These are phyloP conservation scores for Abrus pulchellus DNA, from an alignment of 306 rosid genomes.

Conservation along the genomic window DNA sequence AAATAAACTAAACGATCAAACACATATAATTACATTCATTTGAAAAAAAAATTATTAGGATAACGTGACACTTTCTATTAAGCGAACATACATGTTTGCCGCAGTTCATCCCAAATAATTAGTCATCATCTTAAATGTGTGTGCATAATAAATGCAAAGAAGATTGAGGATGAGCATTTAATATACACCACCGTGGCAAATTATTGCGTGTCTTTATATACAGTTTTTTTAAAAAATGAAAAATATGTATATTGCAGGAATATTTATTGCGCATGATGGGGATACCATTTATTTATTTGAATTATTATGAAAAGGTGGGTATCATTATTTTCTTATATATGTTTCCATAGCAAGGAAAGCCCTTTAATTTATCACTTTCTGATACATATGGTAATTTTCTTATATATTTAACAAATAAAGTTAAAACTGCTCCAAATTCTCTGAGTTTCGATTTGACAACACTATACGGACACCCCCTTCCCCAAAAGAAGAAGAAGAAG, in stretches of 20 bases:
- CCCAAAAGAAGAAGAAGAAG: background rate
- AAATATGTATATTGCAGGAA: background rate
- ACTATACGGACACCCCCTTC: background rate
- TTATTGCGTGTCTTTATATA: conserved; percentile 50
- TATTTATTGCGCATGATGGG: conserved; percentile 47
- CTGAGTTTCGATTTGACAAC: background rate
- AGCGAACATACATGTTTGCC: background rate
- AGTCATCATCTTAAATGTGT: conserved; percentile 43
- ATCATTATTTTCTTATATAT: background rate
- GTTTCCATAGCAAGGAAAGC: background rate
- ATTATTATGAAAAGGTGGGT: background rate
- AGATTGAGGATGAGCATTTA: conserved; percentile 53
- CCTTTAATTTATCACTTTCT: background rate
- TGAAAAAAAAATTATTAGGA: background rate
- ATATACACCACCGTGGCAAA: background rate
- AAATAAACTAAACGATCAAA: too few species aligned
- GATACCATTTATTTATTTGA: conserved; percentile 26
- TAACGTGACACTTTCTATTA: background rate
- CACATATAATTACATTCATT: too few species aligned
- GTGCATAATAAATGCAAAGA: conserved; percentile 46
- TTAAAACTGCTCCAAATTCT: background rate
- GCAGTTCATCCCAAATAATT: background rate
- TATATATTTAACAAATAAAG: background rate
- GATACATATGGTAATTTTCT: background rate
- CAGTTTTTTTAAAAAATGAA: conserved; percentile 55